These are phyloP conservation scores for Arabidopsis arenosa DNA, from an alignment of 345 rosid genomes.

Conservation along the genomic window DNA sequence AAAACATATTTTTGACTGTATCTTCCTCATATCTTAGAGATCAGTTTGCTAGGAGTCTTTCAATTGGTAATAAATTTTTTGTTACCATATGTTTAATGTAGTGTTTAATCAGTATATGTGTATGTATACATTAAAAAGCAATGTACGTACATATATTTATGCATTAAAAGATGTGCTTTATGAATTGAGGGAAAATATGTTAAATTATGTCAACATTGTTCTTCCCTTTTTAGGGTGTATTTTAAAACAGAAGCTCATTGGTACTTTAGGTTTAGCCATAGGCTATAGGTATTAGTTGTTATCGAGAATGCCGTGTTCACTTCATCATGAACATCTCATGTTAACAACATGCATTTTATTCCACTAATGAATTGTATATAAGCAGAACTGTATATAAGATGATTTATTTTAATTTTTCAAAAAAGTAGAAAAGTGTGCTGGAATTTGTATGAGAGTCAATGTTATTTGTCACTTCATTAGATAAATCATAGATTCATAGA, in stretches of 20 bases:
- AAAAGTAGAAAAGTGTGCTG: neutral
- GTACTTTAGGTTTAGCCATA: slow-evolving; percentile 25
- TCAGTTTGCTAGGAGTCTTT: neutral
- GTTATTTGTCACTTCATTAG: neutral
- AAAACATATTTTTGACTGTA: neutral
- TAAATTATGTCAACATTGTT: slow-evolving; percentile 17
- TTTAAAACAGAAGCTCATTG: slow-evolving; percentile 14
- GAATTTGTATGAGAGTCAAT: neutral
- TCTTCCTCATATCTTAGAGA: no score
- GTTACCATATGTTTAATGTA: neutral
- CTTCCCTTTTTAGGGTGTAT: neutral
- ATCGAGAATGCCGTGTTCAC: slow-evolving; percentile 34
- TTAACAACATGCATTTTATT: slow-evolving; percentile 26
- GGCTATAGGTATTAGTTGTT: slow-evolving; percentile 31
- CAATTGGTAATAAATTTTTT: neutral
- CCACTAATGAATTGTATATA: neutral
- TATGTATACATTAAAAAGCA: neutral
- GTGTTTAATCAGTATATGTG: neutral
- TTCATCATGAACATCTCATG: slow-evolving; percentile 33
- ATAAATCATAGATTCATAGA: neutral
- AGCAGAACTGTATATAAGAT: no score
- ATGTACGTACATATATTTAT: neutral
- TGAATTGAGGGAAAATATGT: neutral
- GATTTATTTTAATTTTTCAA: neutral
- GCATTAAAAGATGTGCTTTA: neutral